Conservation (phyloP, 1,139 yeast species). For the Hansenula sp. region DNA sequence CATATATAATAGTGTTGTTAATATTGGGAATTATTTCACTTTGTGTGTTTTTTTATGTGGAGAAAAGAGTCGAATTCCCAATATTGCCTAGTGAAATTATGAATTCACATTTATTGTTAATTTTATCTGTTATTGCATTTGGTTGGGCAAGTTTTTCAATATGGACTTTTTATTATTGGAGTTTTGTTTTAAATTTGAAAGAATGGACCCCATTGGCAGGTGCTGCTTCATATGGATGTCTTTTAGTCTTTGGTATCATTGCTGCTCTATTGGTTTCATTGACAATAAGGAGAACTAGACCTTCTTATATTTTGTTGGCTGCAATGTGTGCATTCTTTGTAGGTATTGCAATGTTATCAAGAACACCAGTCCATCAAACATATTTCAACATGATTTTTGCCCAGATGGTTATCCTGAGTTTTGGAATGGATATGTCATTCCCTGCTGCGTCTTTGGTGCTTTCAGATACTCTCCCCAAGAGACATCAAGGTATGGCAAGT, state of each 20-base stretch:
- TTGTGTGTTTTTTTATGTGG: conserved; percentile 24
- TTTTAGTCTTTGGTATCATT: conserved; percentile 40
- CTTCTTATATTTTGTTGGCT: conserved; percentile 39
- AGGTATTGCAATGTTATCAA: conserved; percentile 44
- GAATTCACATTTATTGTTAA: conserved; percentile 28
- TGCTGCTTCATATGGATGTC: conserved; percentile 42
- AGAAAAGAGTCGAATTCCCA: conserved; percentile 33
- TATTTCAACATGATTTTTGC: conserved; percentile 44
- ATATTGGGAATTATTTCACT: conserved; percentile 36
- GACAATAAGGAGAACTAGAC: conserved; percentile 36
- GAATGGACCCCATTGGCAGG: conserved; percentile 40
- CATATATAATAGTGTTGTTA: conserved; percentile 42
- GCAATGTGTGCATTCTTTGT: conserved; percentile 42
- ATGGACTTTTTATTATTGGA: conserved; percentile 36
- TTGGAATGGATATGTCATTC: conserved; percentile 59
- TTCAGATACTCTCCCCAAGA: conserved; percentile 44
- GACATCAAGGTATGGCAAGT: conserved; percentile 59
- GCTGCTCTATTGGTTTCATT: conserved; percentile 43
- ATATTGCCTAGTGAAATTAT: conserved; percentile 42
- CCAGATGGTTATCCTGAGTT: conserved; percentile 43
- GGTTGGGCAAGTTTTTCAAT: conserved; percentile 62
- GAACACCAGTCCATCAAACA: conserved; percentile 45
- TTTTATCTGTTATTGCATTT: conserved; percentile 28
- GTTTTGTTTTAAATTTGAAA: conserved; percentile 39
- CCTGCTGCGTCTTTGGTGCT: conserved; percentile 52